Conservation (phyloP, 495 filamentous ascomycete genomes). For the Daldinia decipiens region DNA sequence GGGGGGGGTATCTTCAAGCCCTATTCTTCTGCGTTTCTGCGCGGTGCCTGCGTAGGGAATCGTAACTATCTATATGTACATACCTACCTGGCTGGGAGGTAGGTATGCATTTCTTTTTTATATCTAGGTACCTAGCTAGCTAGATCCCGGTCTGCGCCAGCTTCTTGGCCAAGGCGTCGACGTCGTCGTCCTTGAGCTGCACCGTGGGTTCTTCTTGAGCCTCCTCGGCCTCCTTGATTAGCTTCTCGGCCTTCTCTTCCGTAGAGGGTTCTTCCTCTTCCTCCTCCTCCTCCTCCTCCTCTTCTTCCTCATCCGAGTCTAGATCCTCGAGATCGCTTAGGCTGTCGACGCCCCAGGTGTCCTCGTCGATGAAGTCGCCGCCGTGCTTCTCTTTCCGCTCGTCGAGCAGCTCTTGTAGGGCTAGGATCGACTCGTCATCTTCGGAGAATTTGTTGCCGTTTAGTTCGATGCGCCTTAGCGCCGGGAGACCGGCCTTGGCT, state of each 20-base stretch:
- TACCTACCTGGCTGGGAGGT: not conserved
- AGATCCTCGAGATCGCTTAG: constrained; percentile 83
- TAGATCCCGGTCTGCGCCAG: constrained; percentile 72
- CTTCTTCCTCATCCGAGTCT: constrained; percentile 75
- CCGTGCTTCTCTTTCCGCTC: constrained; percentile 69
- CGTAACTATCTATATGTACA: constrained; percentile 6
- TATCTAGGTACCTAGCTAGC: not conserved
- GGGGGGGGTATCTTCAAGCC: not conserved
- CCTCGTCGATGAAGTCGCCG: constrained; percentile 67
- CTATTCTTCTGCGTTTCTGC: not conserved
- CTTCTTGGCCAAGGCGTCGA: constrained; percentile 81
- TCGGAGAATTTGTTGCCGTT: constrained; percentile 96
- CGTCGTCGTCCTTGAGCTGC: constrained; percentile 77
- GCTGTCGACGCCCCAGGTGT: constrained; percentile 85
- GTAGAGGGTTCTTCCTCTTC: constrained; percentile 66
- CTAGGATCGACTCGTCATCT: constrained; percentile 72
- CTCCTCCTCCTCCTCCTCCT: constrained; percentile 73
- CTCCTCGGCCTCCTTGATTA: constrained; percentile 74
- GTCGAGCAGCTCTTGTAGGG: constrained; percentile 62
- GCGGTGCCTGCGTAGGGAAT: not conserved
- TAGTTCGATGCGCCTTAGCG: constrained; percentile 83
- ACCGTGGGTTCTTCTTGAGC: constrained; percentile 79
- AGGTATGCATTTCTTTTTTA: not conserved
- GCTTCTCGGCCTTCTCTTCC: constrained; percentile 70
- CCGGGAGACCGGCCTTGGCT: constrained; percentile 71